A percentile compares a stretch with the other conserved stretches of the same genome.
Evolutionary conservation across 306 rosid genomes (phyloP).

Genomic region (Lathyrus aphaca): DNA sequence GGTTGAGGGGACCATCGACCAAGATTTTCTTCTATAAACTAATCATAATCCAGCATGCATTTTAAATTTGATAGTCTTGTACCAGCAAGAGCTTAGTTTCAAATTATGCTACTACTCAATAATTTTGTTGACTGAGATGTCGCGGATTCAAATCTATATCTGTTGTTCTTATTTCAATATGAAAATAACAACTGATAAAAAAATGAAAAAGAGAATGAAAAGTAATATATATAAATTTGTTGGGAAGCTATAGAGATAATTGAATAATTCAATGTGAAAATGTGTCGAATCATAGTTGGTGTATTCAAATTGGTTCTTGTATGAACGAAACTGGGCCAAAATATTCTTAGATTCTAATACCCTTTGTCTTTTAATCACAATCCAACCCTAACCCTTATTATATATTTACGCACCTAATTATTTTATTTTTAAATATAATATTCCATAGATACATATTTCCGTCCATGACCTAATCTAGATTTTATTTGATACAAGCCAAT

Average conservation of each 20-base stretch:
- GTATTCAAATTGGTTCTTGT: constrained; percentile 24
- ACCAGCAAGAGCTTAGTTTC: too few relatives aligned
- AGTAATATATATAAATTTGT: too few relatives aligned
- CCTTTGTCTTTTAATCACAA: neutral
- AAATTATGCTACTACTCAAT: neutral
- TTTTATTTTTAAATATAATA: neutral
- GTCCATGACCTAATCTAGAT: neutral
- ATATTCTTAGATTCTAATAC: neutral
- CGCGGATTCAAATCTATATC: too few relatives aligned
- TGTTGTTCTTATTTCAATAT: too few relatives aligned
- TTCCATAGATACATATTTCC: neutral
- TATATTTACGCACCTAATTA: neutral
- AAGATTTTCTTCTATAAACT: neutral
- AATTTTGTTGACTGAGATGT: neutral
- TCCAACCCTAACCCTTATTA: neutral
- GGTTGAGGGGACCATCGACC: constrained; percentile 11
- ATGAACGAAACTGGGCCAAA: constrained; percentile 30
- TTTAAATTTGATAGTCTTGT: too few relatives aligned
- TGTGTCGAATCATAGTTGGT: neutral
- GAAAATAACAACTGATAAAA: too few relatives aligned
- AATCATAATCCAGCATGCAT: neutral
- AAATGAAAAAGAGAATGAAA: too few relatives aligned
- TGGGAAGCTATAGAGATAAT: neutral
- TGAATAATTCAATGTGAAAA: constrained; percentile 26
- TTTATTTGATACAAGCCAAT: too few relatives aligned